Percentiles rank a stretch among this genome's conserved stretches.
phyloP scores from a whole-genome alignment of 1,284 basidiomycete species.

The Malassezia yamatoensis region DNA sequence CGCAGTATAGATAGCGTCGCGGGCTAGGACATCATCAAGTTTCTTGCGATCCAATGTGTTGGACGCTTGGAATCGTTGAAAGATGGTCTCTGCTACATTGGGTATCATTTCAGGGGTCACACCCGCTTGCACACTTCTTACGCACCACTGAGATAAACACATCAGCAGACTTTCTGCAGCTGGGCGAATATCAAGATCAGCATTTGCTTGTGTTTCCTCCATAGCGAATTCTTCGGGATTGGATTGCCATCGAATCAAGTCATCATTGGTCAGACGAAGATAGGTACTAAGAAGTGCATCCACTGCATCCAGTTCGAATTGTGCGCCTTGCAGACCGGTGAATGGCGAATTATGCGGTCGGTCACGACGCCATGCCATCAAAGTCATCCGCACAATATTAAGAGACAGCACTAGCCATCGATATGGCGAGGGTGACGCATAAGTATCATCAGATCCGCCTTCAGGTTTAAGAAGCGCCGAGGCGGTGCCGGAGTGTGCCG shows the following conservation, averaged over 20 bases:
- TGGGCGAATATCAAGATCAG: constrained; percentile 40
- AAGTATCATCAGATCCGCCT: constrained; percentile 20
- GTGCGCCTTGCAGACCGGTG: constrained; percentile 17
- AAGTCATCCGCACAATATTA: constrained; percentile 29
- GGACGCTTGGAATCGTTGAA: constrained; percentile 26
- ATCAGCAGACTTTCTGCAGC: constrained; percentile 39
- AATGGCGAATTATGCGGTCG: constrained; percentile 24
- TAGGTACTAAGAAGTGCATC: constrained; percentile 35
- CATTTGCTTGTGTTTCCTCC: constrained; percentile 33
- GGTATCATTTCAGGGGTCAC: constrained; percentile 1
- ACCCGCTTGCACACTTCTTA: constrained; percentile 19
- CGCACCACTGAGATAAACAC: constrained; percentile 27
- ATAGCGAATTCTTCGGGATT: constrained; percentile 39
- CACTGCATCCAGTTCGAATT: constrained; percentile 28
- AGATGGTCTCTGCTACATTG: constrained; percentile 31
- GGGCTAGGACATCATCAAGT: constrained; percentile 26
- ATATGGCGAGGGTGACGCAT: constrained; percentile 30
- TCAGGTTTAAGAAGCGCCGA: constrained; percentile 24
- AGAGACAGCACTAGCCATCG: constrained; percentile 41
- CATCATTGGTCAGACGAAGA: constrained; percentile 33
- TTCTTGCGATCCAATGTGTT: constrained; percentile 12
- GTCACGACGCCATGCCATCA: constrained; percentile 34
- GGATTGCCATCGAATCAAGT: constrained; percentile 36
- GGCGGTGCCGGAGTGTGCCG: constrained; percentile 22
- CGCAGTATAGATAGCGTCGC: constrained; percentile 43